A percentile compares a stretch with the other conserved stretches of the same genome.
Conservation (phyloP, 495 filamentous ascomycete genomes). For the Xylaria cubensis region DNA sequence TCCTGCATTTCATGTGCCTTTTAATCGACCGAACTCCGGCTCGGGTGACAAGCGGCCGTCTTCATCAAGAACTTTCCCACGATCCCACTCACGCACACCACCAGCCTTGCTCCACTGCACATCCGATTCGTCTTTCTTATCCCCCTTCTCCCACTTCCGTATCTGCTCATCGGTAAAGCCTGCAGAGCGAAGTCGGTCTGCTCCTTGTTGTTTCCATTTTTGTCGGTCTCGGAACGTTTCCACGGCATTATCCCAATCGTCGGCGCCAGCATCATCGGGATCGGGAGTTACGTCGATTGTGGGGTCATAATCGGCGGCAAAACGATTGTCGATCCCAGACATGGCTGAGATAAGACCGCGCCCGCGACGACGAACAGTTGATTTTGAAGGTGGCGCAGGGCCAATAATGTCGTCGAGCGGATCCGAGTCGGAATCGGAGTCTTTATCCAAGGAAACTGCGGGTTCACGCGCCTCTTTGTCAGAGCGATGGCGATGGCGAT, state of each 20-base stretch:
- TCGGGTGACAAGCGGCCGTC: constrained; percentile 28
- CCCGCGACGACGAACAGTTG: constrained; percentile 69
- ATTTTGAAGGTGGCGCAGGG: constrained; percentile 67
- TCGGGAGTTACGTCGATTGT: constrained; percentile 69
- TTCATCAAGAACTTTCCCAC: constrained; percentile 73
- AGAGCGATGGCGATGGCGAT: constrained; percentile 9
- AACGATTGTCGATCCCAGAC: constrained; percentile 83
- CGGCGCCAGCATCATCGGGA: constrained; percentile 50
- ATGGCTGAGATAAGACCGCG: constrained; percentile 65
- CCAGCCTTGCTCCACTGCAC: constrained; percentile 82
- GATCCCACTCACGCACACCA: constrained; percentile 89
- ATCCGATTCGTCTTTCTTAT: constrained; percentile 68
- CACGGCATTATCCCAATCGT: constrained; percentile 84
- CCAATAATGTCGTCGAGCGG: constrained; percentile 82
- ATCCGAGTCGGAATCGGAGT: constrained; percentile 66
- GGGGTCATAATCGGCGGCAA: constrained; percentile 80
- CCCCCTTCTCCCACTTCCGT: constrained; percentile 76
- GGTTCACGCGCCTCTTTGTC: constrained; percentile 22
- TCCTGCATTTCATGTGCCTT: constrained; percentile 29
- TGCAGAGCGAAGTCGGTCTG: constrained; percentile 76
- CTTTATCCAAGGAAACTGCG: constrained; percentile 13
- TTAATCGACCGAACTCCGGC: constrained; percentile 41
- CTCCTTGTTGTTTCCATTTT: constrained; percentile 79
- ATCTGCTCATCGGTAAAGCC: constrained; percentile 83
- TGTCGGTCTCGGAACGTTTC: constrained; percentile 83